phyloP scores from a whole-genome alignment of 768 basidiomycete genomes.

The Rhizopogon sp. region DNA sequence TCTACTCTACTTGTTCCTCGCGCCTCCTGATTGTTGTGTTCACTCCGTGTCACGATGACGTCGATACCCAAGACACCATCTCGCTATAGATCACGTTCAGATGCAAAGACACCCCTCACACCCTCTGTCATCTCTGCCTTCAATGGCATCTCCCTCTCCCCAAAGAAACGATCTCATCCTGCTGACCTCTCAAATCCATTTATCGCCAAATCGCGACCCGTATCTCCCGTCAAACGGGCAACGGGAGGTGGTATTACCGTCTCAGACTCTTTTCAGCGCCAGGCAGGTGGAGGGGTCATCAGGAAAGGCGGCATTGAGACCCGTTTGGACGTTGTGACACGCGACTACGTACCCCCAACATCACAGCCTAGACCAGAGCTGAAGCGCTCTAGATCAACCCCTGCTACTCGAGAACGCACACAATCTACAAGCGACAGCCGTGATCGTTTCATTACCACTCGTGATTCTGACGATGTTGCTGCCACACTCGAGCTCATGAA shows the following conservation, averaged over 20 bases:
- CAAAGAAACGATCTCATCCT: constrained; percentile 23
- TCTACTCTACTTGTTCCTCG: no score
- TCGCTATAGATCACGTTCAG: constrained; percentile 43
- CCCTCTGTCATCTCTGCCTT: constrained; percentile 37
- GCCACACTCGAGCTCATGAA: constrained; percentile 62
- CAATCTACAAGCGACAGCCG: constrained; percentile 35
- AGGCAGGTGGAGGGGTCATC: constrained; percentile 63
- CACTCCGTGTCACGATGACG: constrained; percentile 9
- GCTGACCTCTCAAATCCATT: constrained; percentile 64
- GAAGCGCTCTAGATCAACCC: constrained; percentile 72
- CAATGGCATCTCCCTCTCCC: constrained; percentile 32
- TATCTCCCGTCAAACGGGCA: constrained; percentile 63
- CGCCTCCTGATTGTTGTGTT: neutral
- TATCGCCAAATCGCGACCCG: constrained; percentile 47
- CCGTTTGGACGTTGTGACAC: constrained; percentile 69
- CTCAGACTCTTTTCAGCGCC: constrained; percentile 52
- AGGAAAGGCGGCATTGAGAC: constrained; percentile 75
- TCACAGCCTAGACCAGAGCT: constrained; percentile 45
- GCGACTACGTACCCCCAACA: constrained; percentile 67
- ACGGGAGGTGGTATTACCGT: constrained; percentile 42
- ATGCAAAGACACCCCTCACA: constrained; percentile 44
- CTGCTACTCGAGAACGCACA: constrained; percentile 41
- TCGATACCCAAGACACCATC: constrained; percentile 40
- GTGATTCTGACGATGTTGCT: constrained; percentile 49
- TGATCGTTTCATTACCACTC: constrained; percentile 71